These are phyloP conservation scores for Rusavskia elegans DNA, from an alignment of 495 filamentous ascomycete species.

Conservation along the genomic window DNA sequence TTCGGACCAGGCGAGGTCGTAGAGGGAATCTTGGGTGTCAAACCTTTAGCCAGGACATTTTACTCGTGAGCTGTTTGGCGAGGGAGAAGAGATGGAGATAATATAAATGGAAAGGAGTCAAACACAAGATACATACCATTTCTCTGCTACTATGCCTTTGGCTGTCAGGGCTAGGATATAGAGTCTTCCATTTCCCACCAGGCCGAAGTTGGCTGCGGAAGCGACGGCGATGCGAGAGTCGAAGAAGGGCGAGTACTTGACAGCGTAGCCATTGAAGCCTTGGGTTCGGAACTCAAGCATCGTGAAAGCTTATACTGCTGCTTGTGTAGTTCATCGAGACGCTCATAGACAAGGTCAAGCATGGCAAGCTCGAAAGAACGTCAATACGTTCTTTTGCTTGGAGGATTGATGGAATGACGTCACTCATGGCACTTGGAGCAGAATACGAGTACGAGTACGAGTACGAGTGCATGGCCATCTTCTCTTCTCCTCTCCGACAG, in stretches of 20 bases:
- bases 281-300: slow-evolving; percentile 92
- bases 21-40: slow-evolving; percentile 93
- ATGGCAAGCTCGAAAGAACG: no score
- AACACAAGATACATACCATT: slow-evolving; percentile 31
- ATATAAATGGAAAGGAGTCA: background rate
- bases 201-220: slow-evolving; percentile 78
- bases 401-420: no score
- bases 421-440: no score
- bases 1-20: slow-evolving; percentile 88
- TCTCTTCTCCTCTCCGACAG: no score
- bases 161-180: slow-evolving; percentile 68
- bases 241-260: slow-evolving; percentile 97
- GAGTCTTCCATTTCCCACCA: slow-evolving; percentile 87
- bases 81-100: background rate
- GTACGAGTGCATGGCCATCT: no score
- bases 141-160: slow-evolving; percentile 66
- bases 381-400: no score
- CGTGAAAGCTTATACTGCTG: slow-evolving; percentile 1
- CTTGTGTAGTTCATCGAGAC: no score
- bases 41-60: slow-evolving; percentile 35
- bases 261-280: slow-evolving; percentile 85
- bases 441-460: no score
- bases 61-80: background rate
- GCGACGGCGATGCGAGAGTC: slow-evolving; percentile 83
- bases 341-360: no score